phyloP scores from a whole-genome alignment of 768 basidiomycete species.

The Crucibulum laeve region DNA sequence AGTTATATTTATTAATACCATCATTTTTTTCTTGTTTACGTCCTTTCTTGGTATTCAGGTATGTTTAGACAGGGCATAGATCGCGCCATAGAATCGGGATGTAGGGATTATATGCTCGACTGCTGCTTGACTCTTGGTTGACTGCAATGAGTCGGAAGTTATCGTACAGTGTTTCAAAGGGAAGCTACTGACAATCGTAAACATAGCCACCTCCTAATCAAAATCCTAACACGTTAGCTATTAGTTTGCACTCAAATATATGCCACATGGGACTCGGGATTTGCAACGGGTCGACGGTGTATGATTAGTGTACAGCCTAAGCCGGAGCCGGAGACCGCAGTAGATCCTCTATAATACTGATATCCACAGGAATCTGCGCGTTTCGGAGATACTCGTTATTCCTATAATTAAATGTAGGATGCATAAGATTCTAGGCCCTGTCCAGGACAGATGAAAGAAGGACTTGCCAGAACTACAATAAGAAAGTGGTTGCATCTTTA shows the following conservation, averaged over 20 bases:
- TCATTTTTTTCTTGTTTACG: neutral
- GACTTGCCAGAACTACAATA: conserved; percentile 40
- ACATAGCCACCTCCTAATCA: too few species aligned
- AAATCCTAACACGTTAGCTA: too few species aligned
- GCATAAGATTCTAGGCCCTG: neutral
- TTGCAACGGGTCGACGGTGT: neutral
- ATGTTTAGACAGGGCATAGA: neutral
- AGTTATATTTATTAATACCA: neutral
- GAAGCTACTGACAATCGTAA: too few species aligned
- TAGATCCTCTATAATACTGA: conserved; percentile 36
- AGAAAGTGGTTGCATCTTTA: neutral
- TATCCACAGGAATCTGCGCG: conserved; percentile 39
- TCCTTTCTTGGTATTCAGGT: neutral
- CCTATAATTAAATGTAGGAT: conserved; percentile 23
- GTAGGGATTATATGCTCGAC: too few species aligned
- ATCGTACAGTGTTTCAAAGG: too few species aligned
- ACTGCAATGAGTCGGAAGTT: too few species aligned
- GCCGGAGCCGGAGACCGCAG: conserved; percentile 19
- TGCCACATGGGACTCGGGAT: neutral
- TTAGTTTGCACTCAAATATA: too few species aligned
- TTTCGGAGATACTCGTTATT: conserved; percentile 50
- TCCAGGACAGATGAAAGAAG: neutral
- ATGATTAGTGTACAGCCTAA: conserved; percentile 3
- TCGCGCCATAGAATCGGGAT: too few species aligned
- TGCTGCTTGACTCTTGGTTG: too few species aligned